A percentile compares a stretch with the other conserved stretches of the same genome.
phyloP scores from a whole-genome alignment of 768 basidiomycete genomes.

The Cantharellus anzutake region DNA sequence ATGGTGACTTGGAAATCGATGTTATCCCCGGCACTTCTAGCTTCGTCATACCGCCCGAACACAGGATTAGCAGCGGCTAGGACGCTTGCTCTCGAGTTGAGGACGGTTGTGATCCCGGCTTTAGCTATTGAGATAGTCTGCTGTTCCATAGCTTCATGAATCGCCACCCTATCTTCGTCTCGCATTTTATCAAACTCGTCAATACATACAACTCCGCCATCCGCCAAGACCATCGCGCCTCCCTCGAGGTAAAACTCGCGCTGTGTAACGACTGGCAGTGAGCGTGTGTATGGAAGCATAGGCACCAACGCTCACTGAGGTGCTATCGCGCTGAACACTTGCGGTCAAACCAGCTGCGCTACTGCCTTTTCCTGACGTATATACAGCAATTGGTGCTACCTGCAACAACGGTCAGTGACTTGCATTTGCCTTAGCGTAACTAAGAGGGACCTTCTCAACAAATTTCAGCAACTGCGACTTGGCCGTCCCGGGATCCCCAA shows the following conservation, averaged over 20 bases:
- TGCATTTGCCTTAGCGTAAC: background rate
- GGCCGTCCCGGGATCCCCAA: conserved; percentile 97
- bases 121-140: conserved; percentile 99
- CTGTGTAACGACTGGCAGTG: conserved; percentile 21
- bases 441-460: conserved; percentile 61
- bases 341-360: conserved; percentile 98
- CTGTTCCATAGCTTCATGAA: conserved; percentile 99
- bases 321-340: conserved; percentile 83
- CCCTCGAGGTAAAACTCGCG: conserved; percentile 98
- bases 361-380: conserved; percentile 95
- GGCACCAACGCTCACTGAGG: conserved; percentile 42
- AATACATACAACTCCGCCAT: conserved; percentile 96
- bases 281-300: conserved; percentile 3
- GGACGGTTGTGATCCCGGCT: conserved; percentile 92
- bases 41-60: conserved; percentile 94
- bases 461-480: conserved; percentile 97
- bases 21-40: conserved; percentile 92
- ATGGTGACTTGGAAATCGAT: conserved; percentile 98
- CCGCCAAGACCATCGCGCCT: conserved; percentile 97
- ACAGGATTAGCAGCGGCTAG: conserved; percentile 96
- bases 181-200: conserved; percentile 99
- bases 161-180: conserved; percentile 95
- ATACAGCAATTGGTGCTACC: conserved; percentile 96
- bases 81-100: conserved; percentile 91
- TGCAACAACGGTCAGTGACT: conserved; percentile 13